Evolutionary conservation across 1,284 basidiomycete genomes (phyloP).

Genomic region (Moniliophthora roreri): DNA sequence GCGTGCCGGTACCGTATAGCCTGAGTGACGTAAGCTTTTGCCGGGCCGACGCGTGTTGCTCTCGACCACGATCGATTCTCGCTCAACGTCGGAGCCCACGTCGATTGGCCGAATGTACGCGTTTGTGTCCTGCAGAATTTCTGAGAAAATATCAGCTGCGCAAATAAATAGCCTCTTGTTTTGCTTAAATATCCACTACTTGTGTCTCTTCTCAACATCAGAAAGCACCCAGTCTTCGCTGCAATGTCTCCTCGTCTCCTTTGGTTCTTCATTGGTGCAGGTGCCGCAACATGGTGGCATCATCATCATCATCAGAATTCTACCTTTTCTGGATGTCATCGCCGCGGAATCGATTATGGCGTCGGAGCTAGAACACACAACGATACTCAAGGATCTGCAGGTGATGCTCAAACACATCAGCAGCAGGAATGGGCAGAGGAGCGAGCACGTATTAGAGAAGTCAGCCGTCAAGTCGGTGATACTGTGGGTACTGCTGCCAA

Average conservation of each 20-base stretch:
- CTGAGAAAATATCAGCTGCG: too few species aligned
- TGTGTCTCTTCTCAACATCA: too few species aligned
- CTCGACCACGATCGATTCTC: too few species aligned
- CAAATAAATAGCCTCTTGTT: too few species aligned
- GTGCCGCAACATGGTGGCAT: slow-evolving; percentile 6
- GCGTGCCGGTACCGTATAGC: too few species aligned
- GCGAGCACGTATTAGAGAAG: not conserved
- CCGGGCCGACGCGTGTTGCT: too few species aligned
- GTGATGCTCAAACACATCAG: not conserved
- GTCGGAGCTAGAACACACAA: not conserved
- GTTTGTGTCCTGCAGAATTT: too few species aligned
- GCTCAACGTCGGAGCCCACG: too few species aligned
- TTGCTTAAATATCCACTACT: too few species aligned
- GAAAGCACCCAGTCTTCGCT: not conserved
- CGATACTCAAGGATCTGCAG: not conserved
- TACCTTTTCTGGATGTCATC: not conserved
- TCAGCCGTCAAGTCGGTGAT: slow-evolving; percentile 4
- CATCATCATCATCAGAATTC: not conserved
- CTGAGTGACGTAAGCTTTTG: too few species aligned
- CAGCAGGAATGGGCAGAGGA: not conserved
- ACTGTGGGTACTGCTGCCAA: not conserved
- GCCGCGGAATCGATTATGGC: not conserved
- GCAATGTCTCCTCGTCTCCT: not conserved
- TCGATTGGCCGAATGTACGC: too few species aligned
- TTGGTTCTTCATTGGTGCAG: slow-evolving; percentile 8